Evolutionary conservation across 2,329 filamentous ascomycete species (phyloP).

Genomic region (Colletotrichum falcatum): DNA sequence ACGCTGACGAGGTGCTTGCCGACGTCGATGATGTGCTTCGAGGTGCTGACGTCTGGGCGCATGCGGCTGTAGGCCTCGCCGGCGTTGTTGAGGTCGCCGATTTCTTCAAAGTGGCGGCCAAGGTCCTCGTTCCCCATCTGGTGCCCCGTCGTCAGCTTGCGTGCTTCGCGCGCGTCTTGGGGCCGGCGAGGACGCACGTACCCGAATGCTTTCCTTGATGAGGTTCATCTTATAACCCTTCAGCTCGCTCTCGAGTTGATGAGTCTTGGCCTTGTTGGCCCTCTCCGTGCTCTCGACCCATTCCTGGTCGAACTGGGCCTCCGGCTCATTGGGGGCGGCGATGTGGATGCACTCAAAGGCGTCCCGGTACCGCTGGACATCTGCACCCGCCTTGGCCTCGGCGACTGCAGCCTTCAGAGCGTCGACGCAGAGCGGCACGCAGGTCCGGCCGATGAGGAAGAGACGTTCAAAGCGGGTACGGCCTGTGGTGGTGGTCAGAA

Average conservation of each 20-base stretch:
- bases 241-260: constrained; percentile 84
- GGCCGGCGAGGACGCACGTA: constrained; percentile 64
- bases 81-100: constrained; percentile 79
- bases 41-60: constrained; percentile 88
- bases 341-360: constrained; percentile 74
- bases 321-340: constrained; percentile 74
- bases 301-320: constrained; percentile 73
- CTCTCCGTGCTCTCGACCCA: constrained; percentile 81
- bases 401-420: constrained; percentile 81
- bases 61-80: constrained; percentile 85
- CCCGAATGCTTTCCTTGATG: constrained; percentile 95
- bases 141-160: constrained; percentile 31
- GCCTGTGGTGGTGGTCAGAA: constrained; percentile 61
- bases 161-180: too few relatives aligned
- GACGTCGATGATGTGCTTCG: constrained; percentile 86
- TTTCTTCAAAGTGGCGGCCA: constrained; percentile 83
- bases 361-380: constrained; percentile 77
- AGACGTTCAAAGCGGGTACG: constrained; percentile 85
- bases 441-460: constrained; percentile 82
- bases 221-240: constrained; percentile 97
- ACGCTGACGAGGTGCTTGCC: constrained; percentile 82
- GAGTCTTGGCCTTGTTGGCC: constrained; percentile 75
- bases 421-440: constrained; percentile 80
- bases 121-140: constrained; percentile 97
- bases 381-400: constrained; percentile 81